Evolutionary conservation across 2,329 filamentous ascomycete genomes (phyloP).

Genomic region (Fusarium redolens): DNA sequence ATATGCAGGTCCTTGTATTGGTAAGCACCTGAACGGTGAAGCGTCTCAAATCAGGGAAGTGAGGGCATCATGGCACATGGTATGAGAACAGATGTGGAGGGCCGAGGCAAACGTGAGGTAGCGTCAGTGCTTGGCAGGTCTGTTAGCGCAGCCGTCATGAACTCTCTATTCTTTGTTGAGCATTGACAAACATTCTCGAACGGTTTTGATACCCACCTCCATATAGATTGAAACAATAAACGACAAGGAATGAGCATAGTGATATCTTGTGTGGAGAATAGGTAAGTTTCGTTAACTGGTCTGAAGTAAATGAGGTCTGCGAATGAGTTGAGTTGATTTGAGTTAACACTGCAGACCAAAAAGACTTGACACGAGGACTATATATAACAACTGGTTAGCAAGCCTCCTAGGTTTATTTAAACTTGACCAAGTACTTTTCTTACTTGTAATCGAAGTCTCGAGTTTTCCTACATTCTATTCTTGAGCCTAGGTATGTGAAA

Average conservation of each 20-base stretch:
- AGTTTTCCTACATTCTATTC: background rate
- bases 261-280: background rate
- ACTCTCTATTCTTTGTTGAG: conserved; percentile 13
- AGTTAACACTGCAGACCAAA: no score
- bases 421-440: background rate
- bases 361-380: background rate
- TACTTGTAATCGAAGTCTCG: background rate
- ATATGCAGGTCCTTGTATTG: conserved; percentile 15
- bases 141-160: background rate
- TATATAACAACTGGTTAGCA: background rate
- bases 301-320: no score
- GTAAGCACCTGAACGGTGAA: conserved; percentile 12
- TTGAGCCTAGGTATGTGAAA: background rate
- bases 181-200: background rate
- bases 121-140: background rate
- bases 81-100: background rate
- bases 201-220: background rate
- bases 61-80: conserved; percentile 23
- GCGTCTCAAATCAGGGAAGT: conserved; percentile 3
- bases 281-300: background rate
- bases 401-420: background rate
- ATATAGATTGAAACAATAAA: background rate
- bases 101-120: background rate
- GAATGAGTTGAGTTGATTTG: no score
- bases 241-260: background rate